A percentile compares a stretch with the other conserved stretches of the same genome.
Evolutionary conservation across 2,329 filamentous ascomycete species (phyloP).

Genomic region (Parascedosporium putredinis): DNA sequence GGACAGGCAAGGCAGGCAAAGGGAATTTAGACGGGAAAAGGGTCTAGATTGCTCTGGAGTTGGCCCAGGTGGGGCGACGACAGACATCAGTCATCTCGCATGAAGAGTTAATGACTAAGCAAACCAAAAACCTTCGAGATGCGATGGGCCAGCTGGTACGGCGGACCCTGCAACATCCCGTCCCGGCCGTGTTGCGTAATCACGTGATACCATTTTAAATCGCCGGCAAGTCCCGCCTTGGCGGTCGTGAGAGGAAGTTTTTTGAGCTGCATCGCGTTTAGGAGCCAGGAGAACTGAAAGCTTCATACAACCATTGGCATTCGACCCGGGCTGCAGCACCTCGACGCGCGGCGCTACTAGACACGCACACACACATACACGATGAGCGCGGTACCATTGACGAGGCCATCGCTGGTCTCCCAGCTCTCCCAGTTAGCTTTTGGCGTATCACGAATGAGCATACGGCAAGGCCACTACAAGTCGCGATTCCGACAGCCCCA

Average conservation of each 20-base stretch:
- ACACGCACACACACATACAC: slow-evolving; percentile 8
- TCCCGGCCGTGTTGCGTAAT: no score
- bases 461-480: slow-evolving; percentile 26
- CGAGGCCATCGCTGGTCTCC: slow-evolving; percentile 21
- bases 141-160: no score
- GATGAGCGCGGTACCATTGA: slow-evolving; percentile 22
- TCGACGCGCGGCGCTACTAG: no score
- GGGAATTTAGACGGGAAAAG: no score
- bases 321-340: neutral
- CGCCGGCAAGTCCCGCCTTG: neutral
- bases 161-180: no score
- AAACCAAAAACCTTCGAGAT: neutral
- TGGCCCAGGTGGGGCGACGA: no score
- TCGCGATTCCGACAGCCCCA: slow-evolving; percentile 13
- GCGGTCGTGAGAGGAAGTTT: neutral
- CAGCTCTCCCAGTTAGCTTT: slow-evolving; percentile 33
- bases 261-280: neutral
- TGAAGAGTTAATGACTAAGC: no score
- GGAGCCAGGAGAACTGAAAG: neutral
- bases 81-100: no score
- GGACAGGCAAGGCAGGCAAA: no score
- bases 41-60: no score
- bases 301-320: neutral
- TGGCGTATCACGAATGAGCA: slow-evolving; percentile 28
- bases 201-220: neutral